Conservation (phyloP, 257 asterid species). For the Buddleja alternifolia region DNA sequence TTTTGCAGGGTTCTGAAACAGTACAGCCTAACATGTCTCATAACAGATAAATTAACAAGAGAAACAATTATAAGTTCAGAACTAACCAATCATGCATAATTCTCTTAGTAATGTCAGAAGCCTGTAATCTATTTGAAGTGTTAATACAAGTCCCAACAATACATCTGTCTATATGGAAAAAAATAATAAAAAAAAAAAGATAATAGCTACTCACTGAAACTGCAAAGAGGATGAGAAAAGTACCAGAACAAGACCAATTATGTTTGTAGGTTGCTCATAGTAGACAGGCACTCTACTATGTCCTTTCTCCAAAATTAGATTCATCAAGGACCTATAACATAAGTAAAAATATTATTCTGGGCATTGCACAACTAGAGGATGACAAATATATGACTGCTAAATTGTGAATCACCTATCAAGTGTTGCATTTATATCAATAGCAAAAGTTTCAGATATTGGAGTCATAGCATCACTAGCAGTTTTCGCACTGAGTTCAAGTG, state of each 20-base stretch:
- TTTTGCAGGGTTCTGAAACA: neutral
- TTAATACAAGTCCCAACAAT: neutral
- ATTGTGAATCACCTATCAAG: constrained; percentile 69
- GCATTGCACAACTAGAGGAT: constrained; percentile 27
- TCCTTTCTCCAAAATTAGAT: constrained; percentile 71
- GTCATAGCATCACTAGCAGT: constrained; percentile 97
- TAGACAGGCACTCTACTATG: constrained; percentile 88
- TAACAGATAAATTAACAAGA: neutral
- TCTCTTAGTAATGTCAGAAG: neutral
- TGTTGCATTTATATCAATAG: constrained; percentile 85
- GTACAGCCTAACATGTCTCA: constrained; percentile 1
- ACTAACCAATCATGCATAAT: neutral
- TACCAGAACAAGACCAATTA: constrained; percentile 89
- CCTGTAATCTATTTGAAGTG: neutral
- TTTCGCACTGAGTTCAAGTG: constrained; percentile 87
- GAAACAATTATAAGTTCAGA: neutral
- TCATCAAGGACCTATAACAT: constrained; percentile 61
- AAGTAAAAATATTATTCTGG: constrained; percentile 24
- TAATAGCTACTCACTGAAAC: constrained; percentile 1
- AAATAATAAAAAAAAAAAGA: no score
- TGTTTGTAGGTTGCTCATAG: constrained; percentile 68
- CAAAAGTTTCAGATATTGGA: constrained; percentile 85
- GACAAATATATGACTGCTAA: neutral
- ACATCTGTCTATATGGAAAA: neutral
- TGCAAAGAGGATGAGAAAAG: constrained; percentile 13